These are phyloP conservation scores for Lepidium sativum DNA, from an alignment of 345 rosid species.

Conservation along the genomic window DNA sequence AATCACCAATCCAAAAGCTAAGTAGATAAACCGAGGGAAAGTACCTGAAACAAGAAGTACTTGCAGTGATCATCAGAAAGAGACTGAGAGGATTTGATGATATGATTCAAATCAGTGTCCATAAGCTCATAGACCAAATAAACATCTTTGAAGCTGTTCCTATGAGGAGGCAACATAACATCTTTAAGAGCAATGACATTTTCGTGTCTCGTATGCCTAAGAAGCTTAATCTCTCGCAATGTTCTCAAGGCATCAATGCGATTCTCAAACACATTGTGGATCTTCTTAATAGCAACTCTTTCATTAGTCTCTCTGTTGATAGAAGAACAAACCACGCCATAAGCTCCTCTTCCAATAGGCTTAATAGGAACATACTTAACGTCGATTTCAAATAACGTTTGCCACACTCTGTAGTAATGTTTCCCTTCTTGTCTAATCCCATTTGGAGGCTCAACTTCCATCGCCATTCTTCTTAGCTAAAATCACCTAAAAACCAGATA, in stretches of 20 bases:
- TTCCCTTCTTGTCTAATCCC: conserved; percentile 40
- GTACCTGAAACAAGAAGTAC: conserved; percentile 76
- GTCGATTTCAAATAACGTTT: conserved; percentile 8
- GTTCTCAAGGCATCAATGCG: conserved; percentile 64
- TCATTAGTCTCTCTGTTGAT: conserved; percentile 53
- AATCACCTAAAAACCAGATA: neutral
- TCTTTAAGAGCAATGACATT: conserved; percentile 72
- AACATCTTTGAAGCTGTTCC: conserved; percentile 62
- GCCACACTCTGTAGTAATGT: conserved; percentile 10
- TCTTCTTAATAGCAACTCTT: conserved; percentile 31
- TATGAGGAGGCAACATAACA: conserved; percentile 58
- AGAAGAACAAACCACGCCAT: conserved; percentile 73
- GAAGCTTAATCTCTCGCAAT: conserved; percentile 66
- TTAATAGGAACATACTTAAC: conserved; percentile 45
- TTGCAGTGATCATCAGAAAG: conserved; percentile 42
- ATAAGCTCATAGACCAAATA: conserved; percentile 72
- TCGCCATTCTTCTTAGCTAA: conserved; percentile 46
- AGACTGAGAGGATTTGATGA: conserved; percentile 57
- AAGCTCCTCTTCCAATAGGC: conserved; percentile 73
- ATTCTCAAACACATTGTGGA: conserved; percentile 48
- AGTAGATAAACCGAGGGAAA: too few species aligned
- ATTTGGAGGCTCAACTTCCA: conserved; percentile 58
- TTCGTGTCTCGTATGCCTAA: conserved; percentile 54
- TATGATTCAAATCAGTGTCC: conserved; percentile 40
- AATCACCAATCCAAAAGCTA: neutral